A percentile compares a stretch with the other conserved stretches of the same genome.
These are phyloP conservation scores for Gnaphalium uliginosum DNA, from an alignment of 129 eudicot species.

Conservation along the genomic window DNA sequence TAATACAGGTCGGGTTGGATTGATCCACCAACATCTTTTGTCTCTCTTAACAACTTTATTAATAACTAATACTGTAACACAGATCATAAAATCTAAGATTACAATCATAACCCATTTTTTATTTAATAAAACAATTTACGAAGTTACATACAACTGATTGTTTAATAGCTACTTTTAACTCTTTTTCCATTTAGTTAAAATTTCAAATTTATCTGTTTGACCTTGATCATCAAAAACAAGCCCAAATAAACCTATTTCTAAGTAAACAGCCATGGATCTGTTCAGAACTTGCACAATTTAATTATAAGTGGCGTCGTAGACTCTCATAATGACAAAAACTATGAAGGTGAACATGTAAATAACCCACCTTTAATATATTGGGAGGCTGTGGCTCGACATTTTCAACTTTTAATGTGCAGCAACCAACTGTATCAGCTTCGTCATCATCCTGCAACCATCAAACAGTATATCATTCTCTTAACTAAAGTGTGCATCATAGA, in stretches of 20 bases:
- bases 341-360: background rate
- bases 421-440: conserved; percentile 99
- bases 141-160: no score
- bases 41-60: background rate
- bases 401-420: conserved; percentile 95
- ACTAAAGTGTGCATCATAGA: background rate
- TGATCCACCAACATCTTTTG: background rate
- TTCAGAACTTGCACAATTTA: background rate
- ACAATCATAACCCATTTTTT: background rate
- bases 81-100: background rate
- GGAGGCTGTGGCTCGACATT: conserved; percentile 91
- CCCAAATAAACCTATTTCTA: background rate
- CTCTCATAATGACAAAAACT: background rate
- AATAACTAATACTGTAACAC: background rate
- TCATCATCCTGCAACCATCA: conserved; percentile 80
- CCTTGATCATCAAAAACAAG: background rate
- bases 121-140: background rate
- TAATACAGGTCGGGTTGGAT: background rate
- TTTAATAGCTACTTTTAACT: no score
- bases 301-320: background rate
- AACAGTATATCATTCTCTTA: conserved; percentile 13
- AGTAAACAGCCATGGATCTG: background rate
- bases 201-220: no score
- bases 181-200: no score
- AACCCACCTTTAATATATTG: conserved; percentile 72